Percentiles rank a stretch among this genome's conserved stretches.
Conservation (phyloP, 2,329 filamentous ascomycete genomes). For the Fusarium pininemorale region DNA sequence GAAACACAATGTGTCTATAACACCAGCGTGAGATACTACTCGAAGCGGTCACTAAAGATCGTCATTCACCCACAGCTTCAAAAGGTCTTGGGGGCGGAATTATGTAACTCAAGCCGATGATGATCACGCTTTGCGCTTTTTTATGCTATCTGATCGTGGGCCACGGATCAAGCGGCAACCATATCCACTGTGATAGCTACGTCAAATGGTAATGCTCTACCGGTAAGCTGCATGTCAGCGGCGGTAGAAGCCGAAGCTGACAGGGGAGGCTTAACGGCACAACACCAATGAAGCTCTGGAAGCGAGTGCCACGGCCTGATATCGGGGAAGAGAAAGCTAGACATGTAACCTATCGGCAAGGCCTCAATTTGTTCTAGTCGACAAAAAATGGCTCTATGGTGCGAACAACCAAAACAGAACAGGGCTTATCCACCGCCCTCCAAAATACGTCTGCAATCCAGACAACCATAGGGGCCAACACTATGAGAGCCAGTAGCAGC, state of each 20-base stretch:
- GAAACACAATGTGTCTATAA: fast-evolving
- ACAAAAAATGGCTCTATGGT: not conserved
- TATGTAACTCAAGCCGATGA: not conserved
- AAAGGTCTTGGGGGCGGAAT: not conserved
- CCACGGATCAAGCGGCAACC: not conserved
- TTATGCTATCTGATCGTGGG: too few relatives aligned
- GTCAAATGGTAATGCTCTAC: not conserved
- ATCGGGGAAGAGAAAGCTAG: too few relatives aligned
- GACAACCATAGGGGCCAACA: not conserved
- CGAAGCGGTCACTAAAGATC: not conserved
- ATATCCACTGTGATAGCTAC: not conserved
- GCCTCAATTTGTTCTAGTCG: not conserved
- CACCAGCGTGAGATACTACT: not conserved
- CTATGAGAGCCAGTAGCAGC: not conserved
- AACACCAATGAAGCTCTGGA: too few relatives aligned
- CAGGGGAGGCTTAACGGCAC: too few relatives aligned
- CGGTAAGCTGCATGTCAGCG: not conserved
- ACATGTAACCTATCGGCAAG: fast-evolving
- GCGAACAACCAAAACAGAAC: not conserved
- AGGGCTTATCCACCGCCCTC: not conserved
- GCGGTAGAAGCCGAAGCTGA: not conserved
- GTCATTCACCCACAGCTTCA: not conserved
- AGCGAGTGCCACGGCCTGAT: fast-evolving
- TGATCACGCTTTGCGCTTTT: not conserved
- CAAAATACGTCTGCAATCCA: not conserved